Conservation (phyloP, 1,284 basidiomycete genomes). For the Tilletia horrida region DNA sequence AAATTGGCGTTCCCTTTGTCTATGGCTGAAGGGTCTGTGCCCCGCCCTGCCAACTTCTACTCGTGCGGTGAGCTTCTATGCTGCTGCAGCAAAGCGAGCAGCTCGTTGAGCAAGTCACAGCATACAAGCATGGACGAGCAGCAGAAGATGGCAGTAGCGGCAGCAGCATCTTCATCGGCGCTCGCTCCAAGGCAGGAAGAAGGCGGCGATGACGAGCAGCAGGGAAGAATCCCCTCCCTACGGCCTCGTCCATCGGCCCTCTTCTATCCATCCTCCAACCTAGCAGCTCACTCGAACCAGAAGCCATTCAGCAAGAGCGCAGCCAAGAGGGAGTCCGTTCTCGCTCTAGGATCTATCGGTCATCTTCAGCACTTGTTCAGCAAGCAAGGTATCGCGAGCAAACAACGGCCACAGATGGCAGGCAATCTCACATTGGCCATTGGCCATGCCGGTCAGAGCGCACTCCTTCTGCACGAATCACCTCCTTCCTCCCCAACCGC, state of each 20-base stretch:
- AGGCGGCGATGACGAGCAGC: not conserved
- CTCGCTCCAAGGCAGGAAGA: not conserved
- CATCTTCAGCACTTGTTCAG: constrained; percentile 42
- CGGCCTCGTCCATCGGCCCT: constrained; percentile 1
- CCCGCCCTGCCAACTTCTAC: not conserved
- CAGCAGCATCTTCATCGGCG: not conserved
- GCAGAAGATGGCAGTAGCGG: not conserved
- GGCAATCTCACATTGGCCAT: constrained; percentile 35
- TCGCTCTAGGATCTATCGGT: constrained; percentile 42
- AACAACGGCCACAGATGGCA: constrained; percentile 29
- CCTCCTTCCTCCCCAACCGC: constrained; percentile 17
- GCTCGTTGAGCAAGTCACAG: not conserved
- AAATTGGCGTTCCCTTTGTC: not conserved
- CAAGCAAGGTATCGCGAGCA: constrained; percentile 41
- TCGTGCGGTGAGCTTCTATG: not conserved
- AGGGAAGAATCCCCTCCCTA: not conserved
- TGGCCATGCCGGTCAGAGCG: constrained; percentile 35
- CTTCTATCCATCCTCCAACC: constrained; percentile 30
- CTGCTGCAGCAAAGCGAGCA: not conserved
- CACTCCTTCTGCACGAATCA: constrained; percentile 8
- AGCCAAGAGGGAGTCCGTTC: constrained; percentile 38
- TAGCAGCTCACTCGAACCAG: constrained; percentile 35
- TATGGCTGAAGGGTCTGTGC: not conserved
- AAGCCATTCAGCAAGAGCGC: constrained; percentile 42
- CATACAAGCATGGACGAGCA: not conserved